Base-by-base conservation (phyloP, 2,329 filamentous ascomycete species). In the Zasmidium angulare region DNA sequence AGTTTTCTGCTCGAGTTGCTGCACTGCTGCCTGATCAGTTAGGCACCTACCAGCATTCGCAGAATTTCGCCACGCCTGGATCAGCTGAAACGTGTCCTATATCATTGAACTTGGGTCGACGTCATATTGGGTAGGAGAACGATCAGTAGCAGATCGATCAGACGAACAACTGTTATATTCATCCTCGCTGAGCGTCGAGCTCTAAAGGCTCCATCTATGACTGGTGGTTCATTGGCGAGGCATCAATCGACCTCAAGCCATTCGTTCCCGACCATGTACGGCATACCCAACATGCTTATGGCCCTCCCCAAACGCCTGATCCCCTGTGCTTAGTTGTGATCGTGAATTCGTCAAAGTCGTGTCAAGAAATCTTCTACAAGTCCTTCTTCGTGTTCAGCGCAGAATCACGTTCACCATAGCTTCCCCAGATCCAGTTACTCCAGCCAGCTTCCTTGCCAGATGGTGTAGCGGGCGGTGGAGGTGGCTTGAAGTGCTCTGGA, bases 351-450 rank as follows among this genome's bases (percentile, higher is more conserved):
- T 47, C 2, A 57, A 55, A 31, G 50, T 56, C 47, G 50, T 59
- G 57, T 7, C 36, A 19, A 43, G 36, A 19, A 43, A 7, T 14
- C n/a, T 7, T 43, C 36, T 43, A 66, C 46, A 63, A 50, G 50
- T 71, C 67, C 65, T 74, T 74, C 64, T 66, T 69, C 21, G 67
- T 60, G 54, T 71, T 63, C 20, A 69, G 55, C 11, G 68, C 70
- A 50, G 64, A 68, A 36, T 74, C 71, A 62, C 69, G 72, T 61
- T 74, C 72, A n/a, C 73, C 73, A 56, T 74, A 74, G 55, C 68
- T 70, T 3, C 71, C 71, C 72, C 72, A 75, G 46, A 75, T 71
- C 66, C 67, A 74, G 46, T 73, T 75, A 43, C 67, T 67, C 73
- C 73, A 75, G 1, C 70, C 69, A 24, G 55, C 56, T 11, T 60